Base-by-base conservation (phyloP, 1,284 basidiomycete genomes). In the Austroboletus rostrupii region DNA sequence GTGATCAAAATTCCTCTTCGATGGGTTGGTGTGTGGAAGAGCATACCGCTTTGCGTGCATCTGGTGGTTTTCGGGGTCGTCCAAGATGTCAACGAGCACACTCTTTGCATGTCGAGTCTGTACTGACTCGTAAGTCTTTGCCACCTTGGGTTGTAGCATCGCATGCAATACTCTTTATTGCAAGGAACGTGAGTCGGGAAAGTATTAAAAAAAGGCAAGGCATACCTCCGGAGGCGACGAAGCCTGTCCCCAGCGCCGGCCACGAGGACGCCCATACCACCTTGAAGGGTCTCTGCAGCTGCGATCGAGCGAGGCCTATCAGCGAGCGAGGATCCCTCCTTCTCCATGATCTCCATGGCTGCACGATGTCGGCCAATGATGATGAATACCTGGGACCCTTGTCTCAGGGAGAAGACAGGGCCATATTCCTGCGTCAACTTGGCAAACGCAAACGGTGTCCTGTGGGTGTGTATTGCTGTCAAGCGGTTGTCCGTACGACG, bases 81-180 rank as follows among this genome's bases (percentile, higher is more conserved):
- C 65, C 3, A 84, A 57, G 28, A 84, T 71, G 54, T 84, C 81
- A 3, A 80, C 56, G 13, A 84, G 64, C 29, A 79, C 70, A 42
- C 74, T 69, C 40, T 71, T 71, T 3, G 81, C 79, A 23, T 74
- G 72, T 11, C 57, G 59, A 56, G 71, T 67, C 43, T 83, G 72
- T 1, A 77, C 65, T 0, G 75, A 72, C 11, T 73, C 70, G 51
- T 84, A 82, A 3, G 65, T 68, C 5, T 64, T 61, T 1, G 79
- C 71, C 1, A 69, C 62, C 48, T 74, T 76, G 3, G 76, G 72
- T 52, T 81, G 77, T 5, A 84, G 64, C 40, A 79, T 74, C 0
- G 74, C 68, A 53, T 83, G 81, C 4, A 84, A 66, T 1, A 78
- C 80, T 50, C 75, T 78, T 14, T 79, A 23, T n/a, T 12, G 20